Base-by-base conservation (phyloP, 2,329 filamentous ascomycete species). In the Balansia obtecta region DNA sequence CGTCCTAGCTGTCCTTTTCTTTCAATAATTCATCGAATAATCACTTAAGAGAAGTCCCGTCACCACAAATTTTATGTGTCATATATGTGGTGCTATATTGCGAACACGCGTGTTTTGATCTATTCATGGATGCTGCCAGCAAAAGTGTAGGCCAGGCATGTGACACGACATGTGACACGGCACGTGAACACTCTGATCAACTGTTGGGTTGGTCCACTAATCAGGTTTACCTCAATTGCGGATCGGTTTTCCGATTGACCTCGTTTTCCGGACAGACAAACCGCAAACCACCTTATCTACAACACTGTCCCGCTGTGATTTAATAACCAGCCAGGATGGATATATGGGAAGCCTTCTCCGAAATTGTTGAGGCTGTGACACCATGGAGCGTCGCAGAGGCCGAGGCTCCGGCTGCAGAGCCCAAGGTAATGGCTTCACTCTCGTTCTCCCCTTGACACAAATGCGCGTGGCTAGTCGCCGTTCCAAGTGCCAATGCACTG, bases 391-490 rank as follows among this genome's bases (percentile, higher is more conserved):
- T 75, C 58, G 79, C 74, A 58, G 76, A 83, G 67, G 80, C 80
- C 58, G 80, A 84, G 70, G 79, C 80, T 75, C 73, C 80, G 74
- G 71, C 82, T 75, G 72, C 80, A 80, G 72, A 79, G 72, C 69
- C 75, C 75, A 66, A 75, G 74, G 73, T 76, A 71, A 62, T 68
- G 57, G 47, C 15, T 32, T 38, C 43, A 30, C n/a, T 46, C 7
- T 39, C 22, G 20, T 18, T 32, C 13, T 34, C 41, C 22, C 32
- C 20, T 45, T 32, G 20, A 39, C 34, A 41, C 40, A 32, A 15
- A 18, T 42, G 18, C 18, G 39, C 47, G 27, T 22, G 11, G 20
- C 37, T n/a, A 22, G 3, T 20, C 22, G 13, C 9, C 38, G 20
- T n/a, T 1, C 33, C 15, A 13, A 49, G 18, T 39, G 3, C n/a